Evolutionary conservation across 2,329 filamentous ascomycete genomes (phyloP), one percentile per base, ranked within the genome.

Genomic region (Alternaria sp.): DNA sequence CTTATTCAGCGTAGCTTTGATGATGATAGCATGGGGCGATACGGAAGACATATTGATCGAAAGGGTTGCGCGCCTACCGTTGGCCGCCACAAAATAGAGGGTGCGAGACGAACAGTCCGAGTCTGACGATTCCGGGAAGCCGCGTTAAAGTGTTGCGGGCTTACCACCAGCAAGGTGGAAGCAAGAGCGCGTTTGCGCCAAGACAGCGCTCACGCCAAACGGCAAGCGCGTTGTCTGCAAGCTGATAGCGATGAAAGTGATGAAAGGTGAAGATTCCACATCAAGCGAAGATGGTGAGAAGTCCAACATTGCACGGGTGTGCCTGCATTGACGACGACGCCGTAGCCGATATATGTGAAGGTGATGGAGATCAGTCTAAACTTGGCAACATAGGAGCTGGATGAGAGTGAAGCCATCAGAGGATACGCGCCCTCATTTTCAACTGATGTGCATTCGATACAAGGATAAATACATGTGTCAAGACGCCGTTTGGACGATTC

Each of bases 171-270:
- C 33, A 23, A 44, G 33, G 48, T 54, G 42, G 49, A 53, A 44
- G 57, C 17, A 58, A 52, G 58, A 57, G 62, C 46, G 44, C 28
- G 57, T 63, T 62, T 60, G 58, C 28, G 57, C 60, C 60, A 67
- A 63, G 64, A 52, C 42, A 42, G 33, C 33, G 26, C 40, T 49
- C 49, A 31, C 10, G 5, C 17, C 34, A 26, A 40, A 54, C 40
- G 42, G 44, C 36, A 55, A 36, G 37, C 29, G 44, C 40, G n/a
- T 46, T 3, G 3, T 2, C 21, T 14, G 14, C n/a, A 48, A 46
- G 9, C 24, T 7, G 8, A 45, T 46, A 39, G 41, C 26, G 23
- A 11, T 13, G 39, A 51, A 33, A 1, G 11, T 28, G 46, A 33
- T 36, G 2, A 36, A 29, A 9, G 28, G n/a, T n/a, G 1, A 17